These are phyloP conservation scores for Malus sieversii DNA, from an alignment of 306 rosid species.

Conservation along the genomic window DNA sequence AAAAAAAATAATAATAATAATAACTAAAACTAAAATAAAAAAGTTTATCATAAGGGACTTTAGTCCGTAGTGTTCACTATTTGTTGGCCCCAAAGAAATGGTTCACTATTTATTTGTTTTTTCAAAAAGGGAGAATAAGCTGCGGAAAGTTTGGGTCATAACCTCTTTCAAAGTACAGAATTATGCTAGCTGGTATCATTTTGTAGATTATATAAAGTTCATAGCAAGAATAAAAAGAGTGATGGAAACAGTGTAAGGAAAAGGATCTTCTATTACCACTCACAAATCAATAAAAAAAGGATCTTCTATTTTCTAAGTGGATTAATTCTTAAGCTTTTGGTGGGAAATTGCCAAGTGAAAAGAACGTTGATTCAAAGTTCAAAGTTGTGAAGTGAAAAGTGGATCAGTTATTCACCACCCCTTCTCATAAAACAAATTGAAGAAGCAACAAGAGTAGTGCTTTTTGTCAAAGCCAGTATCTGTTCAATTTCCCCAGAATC, in stretches of 20 bases:
- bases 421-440: neutral
- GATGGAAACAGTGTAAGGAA: no score
- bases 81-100: no score
- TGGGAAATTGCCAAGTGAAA: neutral
- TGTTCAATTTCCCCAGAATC: neutral
- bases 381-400: neutral
- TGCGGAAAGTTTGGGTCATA: no score
- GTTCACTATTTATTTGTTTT: neutral
- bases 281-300: no score
- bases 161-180: no score
- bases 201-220: no score
- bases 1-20: no score
- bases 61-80: no score
- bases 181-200: no score
- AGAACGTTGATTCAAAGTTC: neutral
- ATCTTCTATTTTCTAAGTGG: neutral
- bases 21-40: neutral
- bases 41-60: neutral
- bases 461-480: neutral
- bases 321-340: neutral
- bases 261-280: neutral
- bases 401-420: neutral
- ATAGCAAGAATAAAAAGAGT: no score
- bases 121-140: no score
- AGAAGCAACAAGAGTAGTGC: neutral